Base-by-base conservation (phyloP, 139 green algal genomes). In the Chlorella sp. region DNA sequence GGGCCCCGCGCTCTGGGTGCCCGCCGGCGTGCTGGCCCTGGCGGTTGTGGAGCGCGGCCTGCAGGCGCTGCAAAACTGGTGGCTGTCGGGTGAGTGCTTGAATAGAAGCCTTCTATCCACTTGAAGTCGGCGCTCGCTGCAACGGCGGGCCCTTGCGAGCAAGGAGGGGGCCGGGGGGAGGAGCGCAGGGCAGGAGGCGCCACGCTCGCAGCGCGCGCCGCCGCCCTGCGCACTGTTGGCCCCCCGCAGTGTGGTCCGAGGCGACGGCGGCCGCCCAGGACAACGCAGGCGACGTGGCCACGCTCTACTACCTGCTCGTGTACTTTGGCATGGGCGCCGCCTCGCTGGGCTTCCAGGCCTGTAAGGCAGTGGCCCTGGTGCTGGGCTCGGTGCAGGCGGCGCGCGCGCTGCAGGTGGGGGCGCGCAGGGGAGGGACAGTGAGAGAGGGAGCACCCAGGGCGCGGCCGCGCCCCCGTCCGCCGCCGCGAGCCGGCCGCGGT, bases 31-130 rank as follows among this genome's bases (percentile, higher is more conserved):
- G 60, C 41, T 91, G 8, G 35, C 35, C 9, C 48, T 85, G 15
- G 78, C 73, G 14, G 14, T 80, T 1, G 25, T 42, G 2, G 86
- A 91, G 67, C 74, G 84, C 29, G 84, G 77, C 59, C 35, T 88
- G 38, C 82, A 91, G 79, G 82, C 90, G 6, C 48, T 72, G 17
- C 93, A 97, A 77, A 95, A 96, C 79, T 92, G 85, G 45, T 90
- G 87, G 79, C 81, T 97, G 48, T 84, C 83, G 17, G n/a, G n/a
- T n/a, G n/a, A n/a, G n/a, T n/a, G 58, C 77, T 7, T 97, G 92
- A 91, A 83, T 81, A 11, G 82, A 87, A 19, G 73, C 33, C 42
- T 86, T 79, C 14, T n/a, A n/a, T n/a, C n/a, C n/a, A n/a, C n/a
- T n/a, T n/a, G n/a, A n/a, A n/a, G n/a, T n/a, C n/a, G n/a, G n/a